Evolutionary conservation across 306 rosid genomes (phyloP), one percentile per base, ranked within the genome.

Genomic region (Begonia fuchsioides): DNA sequence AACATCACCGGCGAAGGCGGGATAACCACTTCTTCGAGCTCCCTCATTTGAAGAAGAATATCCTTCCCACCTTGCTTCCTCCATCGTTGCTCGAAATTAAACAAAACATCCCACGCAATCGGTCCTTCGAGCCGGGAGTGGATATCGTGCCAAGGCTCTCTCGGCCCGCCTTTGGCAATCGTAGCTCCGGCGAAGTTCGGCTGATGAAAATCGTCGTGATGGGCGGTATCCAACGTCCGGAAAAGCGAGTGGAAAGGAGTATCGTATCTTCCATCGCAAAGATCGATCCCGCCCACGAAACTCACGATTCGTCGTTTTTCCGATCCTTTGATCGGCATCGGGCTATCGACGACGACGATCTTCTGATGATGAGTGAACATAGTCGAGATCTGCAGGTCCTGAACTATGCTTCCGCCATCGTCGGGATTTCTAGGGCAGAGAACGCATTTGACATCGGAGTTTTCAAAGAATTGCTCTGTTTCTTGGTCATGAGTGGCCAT

Each of bases 351-450:
- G 51, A 74, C 85, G 51, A 81, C 79, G 66, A 74, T 81, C 82
- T 81, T 81, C 65, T 81, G 92, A 57, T 81, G 92, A 64, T 81
- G 92, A 55, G 92, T 81, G 69, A 81, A 81, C 92, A 81, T 77
- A 40, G 92, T 63, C 13, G 92, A 76, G 51, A 81, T 56, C 54
- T 66, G 57, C 44, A 81, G 72, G 57, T 71, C 83, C 40, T 81
- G 92, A 61, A 81, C 54, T 5, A 74, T 45, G 69, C 92, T 81
- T 43, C 82, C 85, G 0, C 92, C 92, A 55, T 74, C 71, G 41
- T 81, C 92, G 8, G 92, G 92, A 65, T 81, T 77, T 45, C 92
- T 85, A 18, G 85, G 92, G 66, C 92, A 81, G 46, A 77, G 65
- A 13, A 74, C 73, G 61, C 85, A 81, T 20, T 77, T 69, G 60